Conservation (phyloP, 176 grass and related monocot genomes). For the Eleusine coracana region DNA sequence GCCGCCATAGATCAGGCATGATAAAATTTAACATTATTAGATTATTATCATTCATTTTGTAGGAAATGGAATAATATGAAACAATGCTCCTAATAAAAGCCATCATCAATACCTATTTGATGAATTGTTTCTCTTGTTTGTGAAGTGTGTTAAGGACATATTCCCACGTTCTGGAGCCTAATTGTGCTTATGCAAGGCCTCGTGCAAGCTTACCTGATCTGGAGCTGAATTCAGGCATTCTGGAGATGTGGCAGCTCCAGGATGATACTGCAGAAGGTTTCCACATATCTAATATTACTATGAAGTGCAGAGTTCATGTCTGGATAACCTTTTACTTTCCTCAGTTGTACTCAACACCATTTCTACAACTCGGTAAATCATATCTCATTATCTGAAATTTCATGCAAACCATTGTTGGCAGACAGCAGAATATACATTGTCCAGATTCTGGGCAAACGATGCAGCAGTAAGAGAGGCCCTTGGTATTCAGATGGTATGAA, state of each 20-base stretch:
- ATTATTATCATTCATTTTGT: constrained; percentile 43
- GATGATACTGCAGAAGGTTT: constrained; percentile 15
- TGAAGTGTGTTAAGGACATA: constrained; percentile 42
- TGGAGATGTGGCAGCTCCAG: constrained; percentile 34
- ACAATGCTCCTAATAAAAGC: not conserved
- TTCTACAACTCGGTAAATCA: not conserved
- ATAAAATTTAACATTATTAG: constrained; percentile 11
- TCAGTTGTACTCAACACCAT: not conserved
- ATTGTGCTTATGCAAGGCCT: constrained; percentile 42
- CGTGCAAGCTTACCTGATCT: not conserved
- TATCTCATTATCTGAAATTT: not conserved
- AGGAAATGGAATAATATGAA: not conserved
- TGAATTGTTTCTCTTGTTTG: not conserved
- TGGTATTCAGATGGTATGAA: constrained; percentile 55
- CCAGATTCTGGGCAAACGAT: constrained; percentile 58
- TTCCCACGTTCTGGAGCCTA: constrained; percentile 40
- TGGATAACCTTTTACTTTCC: not conserved
- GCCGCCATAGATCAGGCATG: constrained; percentile 45
- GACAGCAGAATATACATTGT: constrained; percentile 52
- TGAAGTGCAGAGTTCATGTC: constrained; percentile 40
- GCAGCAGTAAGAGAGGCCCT: constrained; percentile 57
- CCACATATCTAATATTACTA: constrained; percentile 41
- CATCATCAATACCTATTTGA: constrained; percentile 1
- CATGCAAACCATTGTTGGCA: constrained; percentile 16
- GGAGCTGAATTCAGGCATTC: not conserved